Evolutionary conservation across 495 filamentous ascomycete genomes (phyloP).

Genomic region (Sordaria brevicollis): DNA sequence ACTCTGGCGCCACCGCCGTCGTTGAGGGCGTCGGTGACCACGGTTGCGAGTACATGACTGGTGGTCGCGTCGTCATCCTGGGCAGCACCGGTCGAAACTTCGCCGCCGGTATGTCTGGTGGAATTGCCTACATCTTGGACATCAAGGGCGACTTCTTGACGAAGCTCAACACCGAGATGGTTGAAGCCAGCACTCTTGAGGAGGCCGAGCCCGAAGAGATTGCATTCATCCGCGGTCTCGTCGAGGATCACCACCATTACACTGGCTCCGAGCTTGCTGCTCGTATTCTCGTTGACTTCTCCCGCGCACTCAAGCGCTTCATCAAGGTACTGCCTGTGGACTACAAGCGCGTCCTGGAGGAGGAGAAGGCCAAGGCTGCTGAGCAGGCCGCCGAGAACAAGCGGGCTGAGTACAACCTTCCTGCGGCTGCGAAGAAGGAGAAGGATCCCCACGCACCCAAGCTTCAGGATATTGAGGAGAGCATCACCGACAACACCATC

Average conservation of each 20-base stretch:
- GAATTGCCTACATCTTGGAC: constrained; percentile 95
- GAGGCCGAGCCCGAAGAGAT: constrained; percentile 70
- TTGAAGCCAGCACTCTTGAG: constrained; percentile 79
- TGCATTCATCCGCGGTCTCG: constrained; percentile 83
- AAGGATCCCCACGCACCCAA: constrained; percentile 66
- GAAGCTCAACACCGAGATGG: constrained; percentile 99
- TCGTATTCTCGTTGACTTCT: constrained; percentile 94
- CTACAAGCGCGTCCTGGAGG: constrained; percentile 89
- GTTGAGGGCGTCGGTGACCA: constrained; percentile 98
- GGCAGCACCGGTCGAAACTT: constrained; percentile 98
- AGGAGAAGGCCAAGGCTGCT: constrained; percentile 76
- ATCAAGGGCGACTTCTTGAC: constrained; percentile 83
- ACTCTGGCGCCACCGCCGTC: constrained; percentile 92
- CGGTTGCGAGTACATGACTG: constrained; percentile 99
- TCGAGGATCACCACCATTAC: constrained; percentile 99
- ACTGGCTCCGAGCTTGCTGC: constrained; percentile 96
- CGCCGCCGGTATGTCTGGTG: constrained; percentile 97
- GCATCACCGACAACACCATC: constrained; percentile 69
- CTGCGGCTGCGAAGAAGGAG: constrained; percentile 51
- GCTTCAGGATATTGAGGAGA: constrained; percentile 92
- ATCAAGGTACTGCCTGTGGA: constrained; percentile 93
- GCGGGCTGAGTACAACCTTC: constrained; percentile 69
- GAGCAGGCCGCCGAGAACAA: constrained; percentile 77
- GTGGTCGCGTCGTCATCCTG: constrained; percentile 82
- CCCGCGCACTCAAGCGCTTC: constrained; percentile 80